Evolutionary conservation across 2,329 filamentous ascomycete species (phyloP), one percentile per base, ranked within the genome.

Genomic region (Stachybotrys chartarum): DNA sequence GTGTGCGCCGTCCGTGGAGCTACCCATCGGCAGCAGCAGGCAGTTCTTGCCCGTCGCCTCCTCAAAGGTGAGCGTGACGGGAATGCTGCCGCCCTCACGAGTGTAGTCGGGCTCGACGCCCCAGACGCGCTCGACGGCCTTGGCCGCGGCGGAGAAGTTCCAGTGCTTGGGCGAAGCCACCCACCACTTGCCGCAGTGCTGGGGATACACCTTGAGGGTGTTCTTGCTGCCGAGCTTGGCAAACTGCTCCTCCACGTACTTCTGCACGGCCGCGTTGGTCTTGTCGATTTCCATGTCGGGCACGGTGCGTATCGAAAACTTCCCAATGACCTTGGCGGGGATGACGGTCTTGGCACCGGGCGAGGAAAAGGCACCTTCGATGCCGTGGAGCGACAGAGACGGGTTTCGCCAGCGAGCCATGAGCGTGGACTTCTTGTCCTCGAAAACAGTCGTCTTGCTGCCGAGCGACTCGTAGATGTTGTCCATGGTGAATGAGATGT

Each of bases 121-220:
- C 83, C 91, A 99, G 44, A 99, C 94, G 61, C 91, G 85, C 79
- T 97, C 88, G 39, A 94, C 91, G n/a, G 94, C 94, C 82, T 96
- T 97, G 68, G 87, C 85, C 14, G 94, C 94, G 30, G 93, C 93
- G 32, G 85, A 83, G 76, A 97, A 99, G 81, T 99, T 99, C 91
- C 94, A 97, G 81, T 99, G 93, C 77, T 96, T 94, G 32, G 94
- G 93, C 68, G 88, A 92, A 50, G 95, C 91, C 51, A 96, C 91
- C 94, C 94, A 99, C 94, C 94, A 99, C 77, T 97, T 97, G 64
- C 94, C 94, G 57, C 86, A 87, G 78, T 99, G 94, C 74, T 93
- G 86, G 56, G 92, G 80, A 68, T 80, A 85, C 54, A 91, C 86
- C 65, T 90, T 89, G 68, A 96, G 74, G 16, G 81, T 91, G 79